Percentiles rank a stretch among this genome's conserved stretches.
These are phyloP conservation scores for Trypanosoma congolense DNA, from an alignment of 208 protist species.

Conservation along the genomic window DNA sequence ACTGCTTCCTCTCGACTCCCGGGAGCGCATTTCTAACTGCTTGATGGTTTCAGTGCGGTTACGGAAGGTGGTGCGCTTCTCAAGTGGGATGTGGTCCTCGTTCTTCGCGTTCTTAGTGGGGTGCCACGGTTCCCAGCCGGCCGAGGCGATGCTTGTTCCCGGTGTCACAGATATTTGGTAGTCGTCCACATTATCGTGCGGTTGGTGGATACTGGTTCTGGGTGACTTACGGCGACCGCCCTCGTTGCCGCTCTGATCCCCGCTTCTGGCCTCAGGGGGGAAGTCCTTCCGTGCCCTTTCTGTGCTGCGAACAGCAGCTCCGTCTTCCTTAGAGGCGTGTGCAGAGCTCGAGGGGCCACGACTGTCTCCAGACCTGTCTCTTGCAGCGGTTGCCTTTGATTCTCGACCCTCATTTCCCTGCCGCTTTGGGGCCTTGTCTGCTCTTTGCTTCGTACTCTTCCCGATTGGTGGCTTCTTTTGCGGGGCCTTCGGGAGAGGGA, in stretches of 20 bases:
- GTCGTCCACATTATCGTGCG: not conserved
- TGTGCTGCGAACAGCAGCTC: not conserved
- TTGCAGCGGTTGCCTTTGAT: too few relatives aligned
- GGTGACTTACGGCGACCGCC: not conserved
- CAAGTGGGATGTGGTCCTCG: conserved; percentile 63
- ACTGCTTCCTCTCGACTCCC: conserved; percentile 33
- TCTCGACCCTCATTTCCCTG: too few relatives aligned
- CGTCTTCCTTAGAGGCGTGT: too few relatives aligned
- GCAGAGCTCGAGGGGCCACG: too few relatives aligned
- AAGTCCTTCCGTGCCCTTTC: not conserved
- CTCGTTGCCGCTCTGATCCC: not conserved
- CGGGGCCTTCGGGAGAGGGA: not conserved
- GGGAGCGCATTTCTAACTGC: conserved; percentile 53
- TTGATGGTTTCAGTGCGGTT: conserved; percentile 63
- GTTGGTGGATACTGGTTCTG: not conserved
- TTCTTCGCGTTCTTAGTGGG: conserved; percentile 34
- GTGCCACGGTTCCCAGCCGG: conserved; percentile 55
- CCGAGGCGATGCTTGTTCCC: not conserved
- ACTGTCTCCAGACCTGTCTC: too few relatives aligned
- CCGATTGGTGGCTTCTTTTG: not conserved
- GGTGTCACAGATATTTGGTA: not conserved
- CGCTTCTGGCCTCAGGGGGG: not conserved
- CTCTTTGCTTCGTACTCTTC: not conserved
- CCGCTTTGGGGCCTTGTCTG: not conserved
- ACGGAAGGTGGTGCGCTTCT: conserved; percentile 54